These are phyloP conservation scores for Agaricus blazei DNA, from an alignment of 768 basidiomycete species.

Conservation along the genomic window DNA sequence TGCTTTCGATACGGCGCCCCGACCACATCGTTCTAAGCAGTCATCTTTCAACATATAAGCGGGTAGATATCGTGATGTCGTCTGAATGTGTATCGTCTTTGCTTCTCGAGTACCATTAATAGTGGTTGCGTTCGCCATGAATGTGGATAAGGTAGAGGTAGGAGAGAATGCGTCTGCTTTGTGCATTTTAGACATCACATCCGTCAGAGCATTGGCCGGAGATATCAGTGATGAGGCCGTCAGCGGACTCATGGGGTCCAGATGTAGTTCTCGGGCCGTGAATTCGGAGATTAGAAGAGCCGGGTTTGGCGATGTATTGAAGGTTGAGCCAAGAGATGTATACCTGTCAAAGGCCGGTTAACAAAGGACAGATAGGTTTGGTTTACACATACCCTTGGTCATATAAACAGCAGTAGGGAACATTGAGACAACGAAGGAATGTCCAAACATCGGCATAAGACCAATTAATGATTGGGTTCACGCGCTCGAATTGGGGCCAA, in stretches of 20 bases:
- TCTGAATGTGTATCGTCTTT: background rate
- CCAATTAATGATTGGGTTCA: constrained; percentile 98
- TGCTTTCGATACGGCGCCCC: constrained; percentile 27
- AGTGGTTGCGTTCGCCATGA: constrained; percentile 23
- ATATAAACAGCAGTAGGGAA: constrained; percentile 88
- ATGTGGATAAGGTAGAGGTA: constrained; percentile 19
- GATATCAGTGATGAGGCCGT: constrained; percentile 20
- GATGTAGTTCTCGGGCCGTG: background rate
- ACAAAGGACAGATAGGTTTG: background rate
- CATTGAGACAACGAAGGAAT: constrained; percentile 66
- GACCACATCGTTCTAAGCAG: constrained; percentile 65
- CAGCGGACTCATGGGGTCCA: constrained; percentile 10
- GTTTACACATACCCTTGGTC: constrained; percentile 71
- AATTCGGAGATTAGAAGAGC: constrained; percentile 48
- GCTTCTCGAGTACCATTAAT: background rate
- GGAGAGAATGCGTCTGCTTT: background rate
- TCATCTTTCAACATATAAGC: constrained; percentile 80
- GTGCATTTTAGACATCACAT: constrained; percentile 21
- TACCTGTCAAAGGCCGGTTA: constrained; percentile 48
- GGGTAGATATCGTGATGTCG: constrained; percentile 50
- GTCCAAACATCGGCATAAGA: constrained; percentile 85
- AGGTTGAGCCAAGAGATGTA: constrained; percentile 93
- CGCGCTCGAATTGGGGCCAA: constrained; percentile 87
- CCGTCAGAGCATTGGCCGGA: constrained; percentile 17
- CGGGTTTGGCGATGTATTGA: constrained; percentile 93